Conservation (phyloP, 1,284 basidiomycete genomes). For the Porphyrellus sp. region DNA sequence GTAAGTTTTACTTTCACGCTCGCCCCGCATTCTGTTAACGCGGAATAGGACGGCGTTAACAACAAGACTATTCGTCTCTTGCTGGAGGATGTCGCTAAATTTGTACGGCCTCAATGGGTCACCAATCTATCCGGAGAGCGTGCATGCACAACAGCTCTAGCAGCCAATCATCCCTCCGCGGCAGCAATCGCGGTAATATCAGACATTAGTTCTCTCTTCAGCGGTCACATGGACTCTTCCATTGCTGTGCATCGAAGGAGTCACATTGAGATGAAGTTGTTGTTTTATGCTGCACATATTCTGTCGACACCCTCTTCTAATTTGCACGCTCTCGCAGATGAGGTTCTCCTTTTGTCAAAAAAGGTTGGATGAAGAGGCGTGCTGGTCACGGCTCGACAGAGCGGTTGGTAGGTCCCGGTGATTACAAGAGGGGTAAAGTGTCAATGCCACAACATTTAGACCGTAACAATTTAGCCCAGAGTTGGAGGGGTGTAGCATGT, state of each 20-base stretch:
- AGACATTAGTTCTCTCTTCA: slow-evolving; percentile 28
- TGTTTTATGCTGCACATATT: slow-evolving; percentile 46
- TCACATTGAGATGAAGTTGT: slow-evolving; percentile 21
- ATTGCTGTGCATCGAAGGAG: slow-evolving; percentile 4
- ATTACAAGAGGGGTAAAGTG: neutral
- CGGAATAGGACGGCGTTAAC: slow-evolving; percentile 43
- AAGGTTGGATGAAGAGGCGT: slow-evolving; percentile 9
- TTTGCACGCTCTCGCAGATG: slow-evolving; percentile 43
- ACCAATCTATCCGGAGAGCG: slow-evolving; percentile 3
- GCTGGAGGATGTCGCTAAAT: slow-evolving; percentile 48
- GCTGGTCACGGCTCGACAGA: neutral
- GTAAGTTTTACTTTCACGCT: slow-evolving; percentile 37
- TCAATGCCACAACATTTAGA: neutral
- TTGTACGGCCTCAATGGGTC: slow-evolving; percentile 51
- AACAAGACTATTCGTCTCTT: slow-evolving; percentile 49
- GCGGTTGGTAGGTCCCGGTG: slow-evolving; percentile 1
- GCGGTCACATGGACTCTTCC: neutral
- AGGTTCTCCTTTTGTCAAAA: slow-evolving; percentile 35
- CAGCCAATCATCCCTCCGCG: slow-evolving; percentile 21
- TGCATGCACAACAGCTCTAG: neutral
- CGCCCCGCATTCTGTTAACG: slow-evolving; percentile 10
- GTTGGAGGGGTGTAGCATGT: neutral
- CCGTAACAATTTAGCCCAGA: neutral
- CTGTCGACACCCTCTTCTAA: slow-evolving; percentile 30
- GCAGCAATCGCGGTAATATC: slow-evolving; percentile 27